phyloP scores from a whole-genome alignment of 345 rosid species.

The Gossypium australe region DNA sequence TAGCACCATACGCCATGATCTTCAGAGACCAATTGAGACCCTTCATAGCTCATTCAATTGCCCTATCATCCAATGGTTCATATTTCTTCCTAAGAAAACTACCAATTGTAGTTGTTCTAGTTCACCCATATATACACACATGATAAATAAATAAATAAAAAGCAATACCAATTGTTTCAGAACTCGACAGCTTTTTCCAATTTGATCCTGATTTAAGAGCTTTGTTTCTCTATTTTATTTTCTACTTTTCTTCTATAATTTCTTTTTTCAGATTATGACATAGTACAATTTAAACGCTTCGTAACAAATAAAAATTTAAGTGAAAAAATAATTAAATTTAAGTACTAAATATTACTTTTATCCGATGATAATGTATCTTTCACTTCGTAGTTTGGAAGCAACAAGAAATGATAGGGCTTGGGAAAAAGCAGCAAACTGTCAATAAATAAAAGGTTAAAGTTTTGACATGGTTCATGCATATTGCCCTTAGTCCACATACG shows the following conservation, averaged over 20 bases:
- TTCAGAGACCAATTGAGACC: conserved; percentile 2
- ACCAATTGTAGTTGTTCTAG: neutral
- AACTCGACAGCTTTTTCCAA: no score
- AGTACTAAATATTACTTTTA: no score
- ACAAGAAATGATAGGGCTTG: conserved; percentile 1
- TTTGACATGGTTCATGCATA: neutral
- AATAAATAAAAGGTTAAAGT: neutral
- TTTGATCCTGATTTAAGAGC: no score
- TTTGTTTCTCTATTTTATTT: no score
- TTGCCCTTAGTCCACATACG: neutral
- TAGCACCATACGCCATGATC: conserved; percentile 46
- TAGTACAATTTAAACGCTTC: fast-evolving
- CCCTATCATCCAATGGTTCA: conserved; percentile 23
- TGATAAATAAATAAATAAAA: no score
- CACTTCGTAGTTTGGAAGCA: conserved; percentile 15
- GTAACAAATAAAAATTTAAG: no score
- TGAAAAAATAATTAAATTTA: no score
- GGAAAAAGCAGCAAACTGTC: neutral
- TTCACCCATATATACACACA: neutral
- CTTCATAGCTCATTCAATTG: neutral
- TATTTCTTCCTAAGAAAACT: conserved; percentile 11
- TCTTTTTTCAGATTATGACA: fast-evolving
- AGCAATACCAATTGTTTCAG: no score
- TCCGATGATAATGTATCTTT: neutral
- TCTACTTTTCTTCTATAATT: no score